phyloP scores from a whole-genome alignment of 371 early-diverging fungal genomes.

The Mucor saturninus region DNA sequence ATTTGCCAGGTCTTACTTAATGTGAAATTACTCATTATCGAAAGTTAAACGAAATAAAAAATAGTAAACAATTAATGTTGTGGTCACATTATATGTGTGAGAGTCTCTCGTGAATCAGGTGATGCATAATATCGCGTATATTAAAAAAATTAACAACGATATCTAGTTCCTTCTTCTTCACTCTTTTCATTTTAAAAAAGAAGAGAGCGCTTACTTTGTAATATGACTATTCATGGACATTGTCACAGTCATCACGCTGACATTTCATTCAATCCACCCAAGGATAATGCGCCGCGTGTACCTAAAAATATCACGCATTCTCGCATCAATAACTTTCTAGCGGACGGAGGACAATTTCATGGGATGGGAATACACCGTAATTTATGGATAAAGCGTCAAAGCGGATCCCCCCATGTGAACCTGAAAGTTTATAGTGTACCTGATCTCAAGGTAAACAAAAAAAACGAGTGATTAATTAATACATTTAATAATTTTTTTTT shows the following conservation, averaged over 20 bases:
- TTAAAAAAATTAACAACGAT: neutral
- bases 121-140: neutral
- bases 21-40: neutral
- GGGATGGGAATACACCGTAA: constrained; percentile 51
- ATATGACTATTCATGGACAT: constrained; percentile 33
- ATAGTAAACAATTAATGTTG: neutral
- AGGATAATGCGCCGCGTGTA: constrained; percentile 46
- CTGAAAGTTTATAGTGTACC: constrained; percentile 79
- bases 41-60: too few species aligned
- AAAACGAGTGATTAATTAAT: too few species aligned
- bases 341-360: constrained; percentile 46
- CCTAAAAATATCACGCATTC: constrained; percentile 44
- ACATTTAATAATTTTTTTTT: neutral
- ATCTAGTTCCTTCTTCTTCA: neutral
- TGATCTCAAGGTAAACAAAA: constrained; percentile 56
- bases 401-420: constrained; percentile 40
- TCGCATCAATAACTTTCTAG: constrained; percentile 49
- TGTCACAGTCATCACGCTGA: constrained; percentile 27
- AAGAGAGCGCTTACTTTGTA: neutral
- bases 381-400: constrained; percentile 38
- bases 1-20: constrained; percentile 41
- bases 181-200: constrained; percentile 1
- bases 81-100: constrained; percentile 3
- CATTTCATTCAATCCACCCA: constrained; percentile 18
- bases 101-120: neutral